These are phyloP conservation scores for Castanopsis chinensis DNA, from an alignment of 306 rosid species.

Conservation along the genomic window DNA sequence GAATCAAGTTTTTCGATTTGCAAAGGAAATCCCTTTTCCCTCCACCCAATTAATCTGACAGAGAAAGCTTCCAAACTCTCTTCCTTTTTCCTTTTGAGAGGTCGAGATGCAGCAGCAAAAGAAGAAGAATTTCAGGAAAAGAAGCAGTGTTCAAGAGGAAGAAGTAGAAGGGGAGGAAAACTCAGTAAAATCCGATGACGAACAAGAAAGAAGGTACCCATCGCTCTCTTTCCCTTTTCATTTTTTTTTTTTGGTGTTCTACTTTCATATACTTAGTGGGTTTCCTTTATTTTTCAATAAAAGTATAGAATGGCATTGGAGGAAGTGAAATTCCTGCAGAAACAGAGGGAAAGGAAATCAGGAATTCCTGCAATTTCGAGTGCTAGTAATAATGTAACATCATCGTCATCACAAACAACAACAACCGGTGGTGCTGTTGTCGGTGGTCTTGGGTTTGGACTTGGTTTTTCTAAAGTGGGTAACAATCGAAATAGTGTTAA, in stretches of 20 bases:
- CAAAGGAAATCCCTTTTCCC: no score
- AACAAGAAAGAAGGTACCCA: constrained; percentile 66
- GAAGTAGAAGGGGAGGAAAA: constrained; percentile 10
- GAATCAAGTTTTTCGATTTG: no score
- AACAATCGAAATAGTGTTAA: constrained; percentile 13
- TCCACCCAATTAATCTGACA: no score
- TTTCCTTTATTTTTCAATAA: background rate
- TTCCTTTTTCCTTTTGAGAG: no score
- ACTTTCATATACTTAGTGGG: background rate
- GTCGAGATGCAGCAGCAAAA: constrained; percentile 28
- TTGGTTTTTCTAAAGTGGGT: constrained; percentile 26
- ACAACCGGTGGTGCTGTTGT: background rate
- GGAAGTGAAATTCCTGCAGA: constrained; percentile 88
- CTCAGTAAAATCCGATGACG: constrained; percentile 42
- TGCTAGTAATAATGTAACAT: background rate
- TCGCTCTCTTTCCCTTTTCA: background rate
- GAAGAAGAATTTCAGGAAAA: constrained; percentile 67
- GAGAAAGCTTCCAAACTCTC: no score
- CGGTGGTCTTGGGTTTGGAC: constrained; percentile 7
- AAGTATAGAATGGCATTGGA: constrained; percentile 70
- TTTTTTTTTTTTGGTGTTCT: constrained; percentile 2
- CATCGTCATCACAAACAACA: background rate
- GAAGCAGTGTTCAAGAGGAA: constrained; percentile 34
- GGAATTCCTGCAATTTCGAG: constrained; percentile 66
- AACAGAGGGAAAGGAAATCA: constrained; percentile 83